Evolutionary conservation across 176 grass and related monocot genomes (phyloP).

Genomic region (Oryza punctata): DNA sequence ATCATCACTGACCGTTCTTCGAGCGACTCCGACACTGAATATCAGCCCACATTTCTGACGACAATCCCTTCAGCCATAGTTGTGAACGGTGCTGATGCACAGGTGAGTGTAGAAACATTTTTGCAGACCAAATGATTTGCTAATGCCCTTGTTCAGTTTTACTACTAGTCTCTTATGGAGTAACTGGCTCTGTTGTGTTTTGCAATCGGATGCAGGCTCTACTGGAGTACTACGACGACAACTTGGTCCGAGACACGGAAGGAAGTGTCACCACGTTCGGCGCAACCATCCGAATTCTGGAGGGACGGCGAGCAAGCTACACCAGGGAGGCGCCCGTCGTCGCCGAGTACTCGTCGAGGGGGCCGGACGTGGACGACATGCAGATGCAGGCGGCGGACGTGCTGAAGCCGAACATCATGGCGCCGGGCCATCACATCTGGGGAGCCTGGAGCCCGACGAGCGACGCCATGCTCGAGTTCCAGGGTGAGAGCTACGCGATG

Average conservation of each 20-base stretch:
- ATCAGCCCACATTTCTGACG: conserved; percentile 44
- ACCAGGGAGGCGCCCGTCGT: conserved; percentile 52
- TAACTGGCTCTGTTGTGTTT: neutral
- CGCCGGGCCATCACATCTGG: conserved; percentile 82
- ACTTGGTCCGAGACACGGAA: conserved; percentile 42
- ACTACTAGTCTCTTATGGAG: neutral
- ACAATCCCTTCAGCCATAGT: conserved; percentile 62
- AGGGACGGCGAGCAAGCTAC: conserved; percentile 74
- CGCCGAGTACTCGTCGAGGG: conserved; percentile 76
- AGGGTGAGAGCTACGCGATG: conserved; percentile 52
- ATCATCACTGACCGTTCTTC: conserved; percentile 49
- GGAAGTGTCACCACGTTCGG: conserved; percentile 49
- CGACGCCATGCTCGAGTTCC: conserved; percentile 38
- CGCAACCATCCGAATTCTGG: conserved; percentile 56
- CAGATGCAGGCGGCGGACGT: conserved; percentile 61
- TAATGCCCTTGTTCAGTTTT: neutral
- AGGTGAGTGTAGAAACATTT: conserved; percentile 38
- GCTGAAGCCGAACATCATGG: conserved; percentile 89
- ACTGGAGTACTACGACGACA: conserved; percentile 59
- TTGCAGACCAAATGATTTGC: neutral
- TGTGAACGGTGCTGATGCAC: conserved; percentile 23
- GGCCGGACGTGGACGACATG: conserved; percentile 67
- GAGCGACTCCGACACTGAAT: conserved; percentile 39
- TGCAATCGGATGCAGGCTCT: conserved; percentile 46
- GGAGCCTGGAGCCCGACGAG: conserved; percentile 85